Conservation (phyloP, 2,329 filamentous ascomycete species). For the Neopestalotiopsis rosae region DNA sequence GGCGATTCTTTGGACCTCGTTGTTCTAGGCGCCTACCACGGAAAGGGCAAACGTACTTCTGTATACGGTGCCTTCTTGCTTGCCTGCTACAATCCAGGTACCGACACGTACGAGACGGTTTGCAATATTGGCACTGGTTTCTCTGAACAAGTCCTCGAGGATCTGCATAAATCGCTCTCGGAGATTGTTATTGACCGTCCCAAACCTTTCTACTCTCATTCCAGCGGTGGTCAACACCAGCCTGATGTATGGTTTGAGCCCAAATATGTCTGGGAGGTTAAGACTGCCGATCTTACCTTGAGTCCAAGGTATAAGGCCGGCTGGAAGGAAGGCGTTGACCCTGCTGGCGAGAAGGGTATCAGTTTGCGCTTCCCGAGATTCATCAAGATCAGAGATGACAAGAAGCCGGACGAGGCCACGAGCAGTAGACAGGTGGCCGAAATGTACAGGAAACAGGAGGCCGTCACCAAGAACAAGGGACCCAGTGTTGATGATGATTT, state of each 20-base stretch:
- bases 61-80: slow-evolving; percentile 96
- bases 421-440: slow-evolving; percentile 85
- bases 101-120: slow-evolving; percentile 88
- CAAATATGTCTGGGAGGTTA: slow-evolving; percentile 94
- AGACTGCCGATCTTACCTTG: slow-evolving; percentile 92
- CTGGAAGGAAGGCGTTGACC: slow-evolving; percentile 77
- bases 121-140: slow-evolving; percentile 99
- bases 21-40: slow-evolving; percentile 91
- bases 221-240: slow-evolving; percentile 83
- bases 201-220: slow-evolving; percentile 95
- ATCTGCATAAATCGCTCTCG: slow-evolving; percentile 77
- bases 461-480: slow-evolving; percentile 83
- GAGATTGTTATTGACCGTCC: slow-evolving; percentile 83
- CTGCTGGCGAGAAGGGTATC: slow-evolving; percentile 76
- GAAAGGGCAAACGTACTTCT: slow-evolving; percentile 92
- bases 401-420: slow-evolving; percentile 92
- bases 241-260: slow-evolving; percentile 99
- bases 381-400: slow-evolving; percentile 90
- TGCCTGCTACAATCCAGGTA: slow-evolving; percentile 84
- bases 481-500: slow-evolving; percentile 95
- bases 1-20: slow-evolving; percentile 97
- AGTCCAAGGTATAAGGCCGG: slow-evolving; percentile 95
- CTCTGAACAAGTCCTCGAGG: slow-evolving; percentile 90
- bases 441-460: slow-evolving; percentile 97
- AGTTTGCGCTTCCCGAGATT: slow-evolving; percentile 91